These are phyloP conservation scores for Zizania palustris DNA, from an alignment of 202 grass and related monocot genomes.

Conservation along the genomic window DNA sequence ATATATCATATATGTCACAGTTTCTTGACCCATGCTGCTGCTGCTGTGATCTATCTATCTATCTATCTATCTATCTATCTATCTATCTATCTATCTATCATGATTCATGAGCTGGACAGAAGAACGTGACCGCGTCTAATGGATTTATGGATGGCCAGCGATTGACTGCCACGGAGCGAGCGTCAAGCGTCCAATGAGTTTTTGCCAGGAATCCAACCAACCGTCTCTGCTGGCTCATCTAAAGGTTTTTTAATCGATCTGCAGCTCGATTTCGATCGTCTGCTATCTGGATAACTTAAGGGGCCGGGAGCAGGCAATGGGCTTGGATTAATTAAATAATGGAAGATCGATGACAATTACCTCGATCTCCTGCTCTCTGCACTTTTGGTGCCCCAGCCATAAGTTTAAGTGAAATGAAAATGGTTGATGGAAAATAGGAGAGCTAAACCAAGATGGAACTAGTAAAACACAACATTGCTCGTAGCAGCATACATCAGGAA, in stretches of 20 bases:
- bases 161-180: too few relatives aligned
- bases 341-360: too few relatives aligned
- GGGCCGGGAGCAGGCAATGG: background rate
- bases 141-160: background rate
- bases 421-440: too few relatives aligned
- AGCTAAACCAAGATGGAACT: too few relatives aligned
- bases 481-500: too few relatives aligned
- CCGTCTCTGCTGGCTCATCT: background rate
- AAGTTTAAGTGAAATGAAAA: too few relatives aligned
- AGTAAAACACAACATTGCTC: too few relatives aligned
- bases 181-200: background rate
- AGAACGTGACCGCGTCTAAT: constrained; percentile 6
- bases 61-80: too few relatives aligned
- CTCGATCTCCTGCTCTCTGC: too few relatives aligned
- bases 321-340: background rate
- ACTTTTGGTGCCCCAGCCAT: too few relatives aligned
- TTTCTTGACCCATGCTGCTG: background rate
- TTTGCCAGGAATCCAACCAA: background rate
- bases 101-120: background rate
- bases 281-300: background rate
- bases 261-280: background rate
- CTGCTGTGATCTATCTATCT: background rate
- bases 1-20: background rate
- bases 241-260: constrained; percentile 2
- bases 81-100: background rate